Evolutionary conservation across 2,329 filamentous ascomycete genomes (phyloP).

Genomic region (Sordariomycetes sp.): DNA sequence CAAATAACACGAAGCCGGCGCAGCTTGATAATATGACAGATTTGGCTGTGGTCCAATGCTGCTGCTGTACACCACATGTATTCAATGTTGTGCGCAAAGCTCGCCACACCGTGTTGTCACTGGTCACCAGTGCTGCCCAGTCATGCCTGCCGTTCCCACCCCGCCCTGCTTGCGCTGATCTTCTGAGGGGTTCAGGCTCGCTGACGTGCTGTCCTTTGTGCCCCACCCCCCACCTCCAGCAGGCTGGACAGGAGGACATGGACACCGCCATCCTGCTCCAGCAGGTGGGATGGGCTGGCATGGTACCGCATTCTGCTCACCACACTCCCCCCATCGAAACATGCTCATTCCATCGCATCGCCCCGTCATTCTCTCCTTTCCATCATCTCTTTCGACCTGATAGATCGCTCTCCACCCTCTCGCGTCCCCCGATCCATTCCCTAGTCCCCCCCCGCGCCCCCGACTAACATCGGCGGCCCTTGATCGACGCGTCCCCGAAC

Average conservation of each 20-base stretch:
- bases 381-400: neutral
- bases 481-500: neutral
- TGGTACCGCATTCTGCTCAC: neutral
- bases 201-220: too few relatives aligned
- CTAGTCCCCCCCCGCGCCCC: neutral
- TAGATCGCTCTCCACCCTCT: neutral
- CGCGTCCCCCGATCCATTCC: neutral
- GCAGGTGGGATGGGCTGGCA: neutral
- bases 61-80: too few relatives aligned
- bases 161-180: neutral
- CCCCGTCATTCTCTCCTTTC: neutral
- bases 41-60: neutral
- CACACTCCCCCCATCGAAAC: neutral
- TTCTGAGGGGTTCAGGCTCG: neutral
- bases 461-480: neutral
- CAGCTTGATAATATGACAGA: neutral
- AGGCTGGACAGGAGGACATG: too few relatives aligned
- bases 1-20: neutral
- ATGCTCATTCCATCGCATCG: neutral
- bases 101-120: neutral
- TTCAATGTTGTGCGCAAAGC: neutral
- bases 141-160: neutral
- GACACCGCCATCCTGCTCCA: neutral
- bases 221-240: neutral
- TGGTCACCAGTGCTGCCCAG: neutral